Conservation (phyloP, 257 asterid species). For the Solanum commersonii region DNA sequence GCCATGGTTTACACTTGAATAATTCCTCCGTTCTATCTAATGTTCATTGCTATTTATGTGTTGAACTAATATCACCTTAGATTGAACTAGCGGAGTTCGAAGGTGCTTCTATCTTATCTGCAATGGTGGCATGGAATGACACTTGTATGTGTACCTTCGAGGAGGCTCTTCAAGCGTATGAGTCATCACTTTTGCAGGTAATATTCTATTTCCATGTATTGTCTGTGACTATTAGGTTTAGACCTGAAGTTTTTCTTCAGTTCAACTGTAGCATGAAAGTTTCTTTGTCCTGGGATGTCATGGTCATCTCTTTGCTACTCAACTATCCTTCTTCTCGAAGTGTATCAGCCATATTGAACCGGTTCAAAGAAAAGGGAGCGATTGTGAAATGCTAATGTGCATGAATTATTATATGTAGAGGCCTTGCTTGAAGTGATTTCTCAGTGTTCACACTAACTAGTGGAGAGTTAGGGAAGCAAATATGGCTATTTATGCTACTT, state of each 20-base stretch:
- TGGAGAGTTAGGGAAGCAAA: neutral
- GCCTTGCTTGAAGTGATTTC: neutral
- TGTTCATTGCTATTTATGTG: neutral
- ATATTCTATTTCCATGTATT: conserved; percentile 7
- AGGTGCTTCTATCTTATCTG: conserved; percentile 45
- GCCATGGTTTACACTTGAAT: neutral
- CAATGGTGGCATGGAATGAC: conserved; percentile 74
- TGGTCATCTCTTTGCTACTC: neutral
- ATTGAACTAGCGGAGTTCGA: conserved; percentile 69
- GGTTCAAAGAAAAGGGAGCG: neutral
- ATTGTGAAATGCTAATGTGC: neutral
- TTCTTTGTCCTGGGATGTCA: neutral
- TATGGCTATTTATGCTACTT: neutral
- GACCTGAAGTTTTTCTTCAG: neutral
- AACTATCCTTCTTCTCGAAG: neutral
- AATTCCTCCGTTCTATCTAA: neutral
- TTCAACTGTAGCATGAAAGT: neutral
- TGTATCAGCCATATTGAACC: neutral
- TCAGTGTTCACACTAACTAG: neutral
- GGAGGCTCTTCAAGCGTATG: conserved; percentile 47
- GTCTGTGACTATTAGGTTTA: neutral
- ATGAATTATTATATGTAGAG: neutral
- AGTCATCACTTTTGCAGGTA: conserved; percentile 65
- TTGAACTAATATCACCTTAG: conserved; percentile 26
- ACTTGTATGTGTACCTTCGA: conserved; percentile 39